Percentiles rank a stretch among this genome's conserved stretches.
Conservation (phyloP, 2,329 filamentous ascomycete species). For the Xylaria sp. region DNA sequence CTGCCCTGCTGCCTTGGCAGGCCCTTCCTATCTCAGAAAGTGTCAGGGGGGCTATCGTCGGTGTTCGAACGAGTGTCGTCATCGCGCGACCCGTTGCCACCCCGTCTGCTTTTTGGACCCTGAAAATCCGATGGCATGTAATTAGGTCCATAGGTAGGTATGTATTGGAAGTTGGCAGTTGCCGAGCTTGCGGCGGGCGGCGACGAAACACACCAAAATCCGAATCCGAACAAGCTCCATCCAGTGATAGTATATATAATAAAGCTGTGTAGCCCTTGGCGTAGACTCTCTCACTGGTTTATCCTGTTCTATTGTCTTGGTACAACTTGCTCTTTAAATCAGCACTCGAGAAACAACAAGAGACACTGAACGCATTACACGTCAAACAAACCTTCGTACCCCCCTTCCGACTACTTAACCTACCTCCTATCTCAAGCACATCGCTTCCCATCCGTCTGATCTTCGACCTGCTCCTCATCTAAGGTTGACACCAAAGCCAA, state of each 20-base stretch:
- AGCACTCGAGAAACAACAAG: neutral
- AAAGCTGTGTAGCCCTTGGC: neutral
- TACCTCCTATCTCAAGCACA: neutral
- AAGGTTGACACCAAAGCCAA: neutral
- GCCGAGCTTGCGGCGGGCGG: neutral
- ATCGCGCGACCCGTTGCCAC: slow-evolving; percentile 19
- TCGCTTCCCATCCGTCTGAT: neutral
- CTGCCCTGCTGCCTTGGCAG: neutral
- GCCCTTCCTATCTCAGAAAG: slow-evolving; percentile 3
- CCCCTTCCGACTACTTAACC: neutral
- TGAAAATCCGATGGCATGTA: neutral
- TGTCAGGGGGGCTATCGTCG: slow-evolving; percentile 20
- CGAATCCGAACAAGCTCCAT: neutral
- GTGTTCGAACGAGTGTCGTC: slow-evolving; percentile 24
- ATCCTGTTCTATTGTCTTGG: neutral
- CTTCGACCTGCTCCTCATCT: neutral
- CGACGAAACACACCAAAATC: neutral
- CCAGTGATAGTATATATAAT: neutral
- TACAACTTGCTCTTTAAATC: neutral
- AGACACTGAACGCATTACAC: neutral
- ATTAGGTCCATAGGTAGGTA: neutral
- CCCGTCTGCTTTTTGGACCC: neutral
- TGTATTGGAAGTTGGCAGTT: neutral
- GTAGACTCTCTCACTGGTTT: neutral
- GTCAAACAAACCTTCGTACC: neutral